Conservation (phyloP, 1,139 yeast genomes). For the Kodamaea plutei region DNA sequence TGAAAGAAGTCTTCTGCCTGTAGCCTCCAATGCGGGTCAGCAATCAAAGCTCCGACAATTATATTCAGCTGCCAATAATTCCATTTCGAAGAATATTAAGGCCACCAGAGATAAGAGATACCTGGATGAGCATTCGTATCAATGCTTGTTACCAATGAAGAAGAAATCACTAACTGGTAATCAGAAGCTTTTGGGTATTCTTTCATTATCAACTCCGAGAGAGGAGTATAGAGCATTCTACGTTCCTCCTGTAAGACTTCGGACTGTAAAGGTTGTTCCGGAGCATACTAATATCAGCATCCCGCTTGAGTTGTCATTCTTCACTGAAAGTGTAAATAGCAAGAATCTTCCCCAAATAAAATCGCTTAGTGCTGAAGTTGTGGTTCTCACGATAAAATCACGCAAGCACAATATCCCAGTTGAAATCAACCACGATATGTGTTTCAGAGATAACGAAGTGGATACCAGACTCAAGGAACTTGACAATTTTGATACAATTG, state of each 20-base stretch:
- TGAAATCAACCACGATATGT: conserved; percentile 39
- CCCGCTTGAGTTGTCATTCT: conserved; percentile 35
- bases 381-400: conserved; percentile 31
- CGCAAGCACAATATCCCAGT: conserved; percentile 32
- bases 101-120: conserved; percentile 14
- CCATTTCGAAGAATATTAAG: conserved; percentile 15
- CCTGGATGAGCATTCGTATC: conserved; percentile 25
- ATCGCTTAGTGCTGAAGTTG: conserved; percentile 27
- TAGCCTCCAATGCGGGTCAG: conserved; percentile 4
- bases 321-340: conserved; percentile 16
- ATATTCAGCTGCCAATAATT: conserved; percentile 22
- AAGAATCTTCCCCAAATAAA: conserved; percentile 27
- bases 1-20: conserved; percentile 6
- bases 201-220: conserved; percentile 38
- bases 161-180: conserved; percentile 36
- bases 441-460: conserved; percentile 24
- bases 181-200: conserved; percentile 30
- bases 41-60: conserved; percentile 31
- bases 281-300: conserved; percentile 10
- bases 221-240: conserved; percentile 26
- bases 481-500: conserved; percentile 29
- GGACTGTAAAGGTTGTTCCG: conserved; percentile 10
- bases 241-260: conserved; percentile 30
- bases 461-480: conserved; percentile 21
- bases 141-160: conserved; percentile 30